These are phyloP conservation scores for Xylariaceae sp. DNA, from an alignment of 2,329 filamentous ascomycete genomes.

Conservation along the genomic window DNA sequence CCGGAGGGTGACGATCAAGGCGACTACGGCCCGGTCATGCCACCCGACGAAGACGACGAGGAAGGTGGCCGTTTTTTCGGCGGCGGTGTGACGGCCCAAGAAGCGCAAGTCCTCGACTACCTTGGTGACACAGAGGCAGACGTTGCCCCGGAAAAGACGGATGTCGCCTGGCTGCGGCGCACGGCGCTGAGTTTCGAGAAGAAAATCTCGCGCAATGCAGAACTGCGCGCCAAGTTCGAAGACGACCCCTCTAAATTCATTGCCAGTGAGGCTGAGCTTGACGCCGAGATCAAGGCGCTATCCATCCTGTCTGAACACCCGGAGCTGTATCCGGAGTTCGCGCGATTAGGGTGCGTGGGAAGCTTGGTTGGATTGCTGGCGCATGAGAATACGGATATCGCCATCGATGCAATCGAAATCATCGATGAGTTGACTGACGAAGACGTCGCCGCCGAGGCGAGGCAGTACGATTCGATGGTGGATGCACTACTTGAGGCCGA, in stretches of 20 bases:
- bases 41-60: constrained; percentile 54
- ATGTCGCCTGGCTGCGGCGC: constrained; percentile 76
- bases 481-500: constrained; percentile 64
- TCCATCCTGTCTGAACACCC: constrained; percentile 85
- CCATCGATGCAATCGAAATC: constrained; percentile 85
- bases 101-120: constrained; percentile 81
- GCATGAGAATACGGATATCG: constrained; percentile 96
- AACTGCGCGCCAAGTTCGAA: constrained; percentile 62
- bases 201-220: constrained; percentile 84
- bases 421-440: constrained; percentile 90
- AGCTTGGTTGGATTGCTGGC: constrained; percentile 78
- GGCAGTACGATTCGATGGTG: constrained; percentile 75
- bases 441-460: constrained; percentile 75
- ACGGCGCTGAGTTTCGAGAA: constrained; percentile 82
- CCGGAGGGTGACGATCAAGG: constrained; percentile 43
- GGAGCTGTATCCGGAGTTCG: constrained; percentile 43
- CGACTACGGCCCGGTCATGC: constrained; percentile 30
- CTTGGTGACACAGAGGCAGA: constrained; percentile 55
- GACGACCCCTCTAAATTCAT: constrained; percentile 33
- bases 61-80: constrained; percentile 96
- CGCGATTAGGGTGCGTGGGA: constrained; percentile 29
- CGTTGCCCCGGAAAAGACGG: constrained; percentile 66
- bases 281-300: constrained; percentile 79
- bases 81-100: constrained; percentile 76
- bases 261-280: constrained; percentile 70